Evolutionary conservation across 192 early-diverging fungal genomes (phyloP).

Genomic region (Borealophlyctis nickersoniae): DNA sequence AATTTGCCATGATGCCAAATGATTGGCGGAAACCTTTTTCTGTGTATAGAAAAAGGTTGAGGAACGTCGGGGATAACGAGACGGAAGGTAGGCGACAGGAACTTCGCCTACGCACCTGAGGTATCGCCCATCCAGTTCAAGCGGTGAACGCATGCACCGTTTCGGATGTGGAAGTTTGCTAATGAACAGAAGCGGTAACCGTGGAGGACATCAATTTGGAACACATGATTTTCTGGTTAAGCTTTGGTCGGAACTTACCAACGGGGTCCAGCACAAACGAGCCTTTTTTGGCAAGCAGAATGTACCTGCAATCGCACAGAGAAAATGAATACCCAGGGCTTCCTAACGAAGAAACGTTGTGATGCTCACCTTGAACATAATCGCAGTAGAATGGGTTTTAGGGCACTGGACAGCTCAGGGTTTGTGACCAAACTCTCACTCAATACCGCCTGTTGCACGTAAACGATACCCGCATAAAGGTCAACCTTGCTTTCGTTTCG

Average conservation of each 20-base stretch:
- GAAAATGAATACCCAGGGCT: not conserved
- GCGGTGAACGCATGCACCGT: conserved; percentile 84
- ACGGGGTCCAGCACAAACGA: conserved; percentile 80
- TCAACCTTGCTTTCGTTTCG: no score
- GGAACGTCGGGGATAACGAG: no score
- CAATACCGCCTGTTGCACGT: conserved; percentile 25
- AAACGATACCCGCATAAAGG: conserved; percentile 13
- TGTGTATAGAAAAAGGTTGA: no score
- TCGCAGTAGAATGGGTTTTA: conserved; percentile 59
- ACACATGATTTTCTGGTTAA: not conserved
- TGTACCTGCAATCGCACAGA: conserved; percentile 50
- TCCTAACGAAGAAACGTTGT: not conserved
- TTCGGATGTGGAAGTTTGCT: conserved; percentile 93
- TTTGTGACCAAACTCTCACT: conserved; percentile 39
- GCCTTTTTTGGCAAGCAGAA: conserved; percentile 66
- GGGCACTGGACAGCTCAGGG: conserved; percentile 21
- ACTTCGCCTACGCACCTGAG: conserved; percentile 43
- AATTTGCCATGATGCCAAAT: conserved; percentile 94
- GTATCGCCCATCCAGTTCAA: conserved; percentile 88
- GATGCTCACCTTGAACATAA: conserved; percentile 52
- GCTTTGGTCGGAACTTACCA: conserved; percentile 32
- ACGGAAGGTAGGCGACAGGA: not conserved
- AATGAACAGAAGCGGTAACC: not conserved
- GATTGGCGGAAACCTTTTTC: conserved; percentile 79
- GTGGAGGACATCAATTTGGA: no score